Percentiles rank a stretch among this genome's conserved stretches.
phyloP scores from a whole-genome alignment of 345 rosid genomes.

The Camelina neglecta region DNA sequence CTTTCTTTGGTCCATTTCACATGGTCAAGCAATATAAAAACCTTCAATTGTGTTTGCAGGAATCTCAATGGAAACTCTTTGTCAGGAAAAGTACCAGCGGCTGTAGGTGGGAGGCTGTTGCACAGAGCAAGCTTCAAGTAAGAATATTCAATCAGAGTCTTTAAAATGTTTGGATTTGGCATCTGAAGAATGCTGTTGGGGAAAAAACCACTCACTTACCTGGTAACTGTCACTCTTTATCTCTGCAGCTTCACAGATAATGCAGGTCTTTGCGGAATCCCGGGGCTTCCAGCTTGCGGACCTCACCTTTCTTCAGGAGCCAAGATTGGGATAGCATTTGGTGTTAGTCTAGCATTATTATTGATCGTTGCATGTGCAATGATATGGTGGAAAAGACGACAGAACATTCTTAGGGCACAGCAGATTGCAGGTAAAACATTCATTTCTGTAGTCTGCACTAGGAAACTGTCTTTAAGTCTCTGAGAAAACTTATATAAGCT shows the following conservation, averaged over 20 bases:
- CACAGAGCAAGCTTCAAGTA: slow-evolving; percentile 98
- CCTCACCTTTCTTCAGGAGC: slow-evolving; percentile 79
- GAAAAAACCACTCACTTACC: neutral
- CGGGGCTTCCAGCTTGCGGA: slow-evolving; percentile 86
- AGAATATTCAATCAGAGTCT: slow-evolving; percentile 33
- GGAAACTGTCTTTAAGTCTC: neutral
- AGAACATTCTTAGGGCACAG: slow-evolving; percentile 87
- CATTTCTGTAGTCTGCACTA: neutral
- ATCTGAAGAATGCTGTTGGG: slow-evolving; percentile 1
- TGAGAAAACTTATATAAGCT: slow-evolving; percentile 8
- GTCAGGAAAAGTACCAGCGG: slow-evolving; percentile 86
- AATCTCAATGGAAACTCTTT: slow-evolving; percentile 89
- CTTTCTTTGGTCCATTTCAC: neutral
- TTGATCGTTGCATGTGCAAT: slow-evolving; percentile 61
- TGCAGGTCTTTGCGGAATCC: slow-evolving; percentile 94
- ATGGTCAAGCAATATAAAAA: slow-evolving; percentile 2
- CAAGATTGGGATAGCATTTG: slow-evolving; percentile 80
- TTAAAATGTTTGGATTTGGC: neutral
- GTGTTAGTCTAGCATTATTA: slow-evolving; percentile 57
- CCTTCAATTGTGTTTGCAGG: slow-evolving; percentile 51
- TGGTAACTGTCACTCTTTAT: slow-evolving; percentile 20
- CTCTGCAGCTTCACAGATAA: slow-evolving; percentile 90
- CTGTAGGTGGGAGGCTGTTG: slow-evolving; percentile 91
- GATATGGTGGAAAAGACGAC: slow-evolving; percentile 89
- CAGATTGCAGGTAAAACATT: slow-evolving; percentile 69